Base-by-base conservation (phyloP, 106 monocot genomes). In the Acanthochlamys bracteata region DNA sequence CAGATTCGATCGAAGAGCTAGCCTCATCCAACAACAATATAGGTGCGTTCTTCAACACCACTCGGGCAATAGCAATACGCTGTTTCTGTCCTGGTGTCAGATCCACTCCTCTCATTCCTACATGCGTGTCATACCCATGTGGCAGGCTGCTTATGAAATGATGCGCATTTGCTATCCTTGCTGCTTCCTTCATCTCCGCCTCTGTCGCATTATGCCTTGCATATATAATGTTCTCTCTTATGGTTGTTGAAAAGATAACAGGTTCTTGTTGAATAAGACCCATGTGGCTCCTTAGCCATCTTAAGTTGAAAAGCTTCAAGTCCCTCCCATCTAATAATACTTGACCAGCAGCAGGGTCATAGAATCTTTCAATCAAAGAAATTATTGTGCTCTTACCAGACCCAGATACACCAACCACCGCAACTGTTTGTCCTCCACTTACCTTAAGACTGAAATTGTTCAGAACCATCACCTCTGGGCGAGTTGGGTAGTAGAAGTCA, bases 381-480 rank as follows among this genome's bases (percentile, higher is more conserved):
- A 99, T 99, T 27, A 99, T 92, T 8, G 98, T 99, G 85, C 98
- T 99, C 66, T 99, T 99, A 43, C 98, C 98, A 24, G 98, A 99
- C 57, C 98, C 98, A 27, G 86, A 92, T 10, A 99, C 92, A 45
- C 98, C 98, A 3, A 99, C 98, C 17, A 99, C 92, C 8, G 98
- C 98, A 26, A 99, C 64, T 42, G 92, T 99, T 70, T 92, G 91
- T 15, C 98, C 98, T 11, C 92, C 98, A 55, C 25, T 83, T 7
- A 99, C 81, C 75, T 89, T 92, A 26, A 99, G 88, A 71, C 84
- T 89, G 68, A 99, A 99, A 79, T 99, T 88, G 60, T 79, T 92
- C 41, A 99, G 71, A 11, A 99, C 75, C 75, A 83, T 81, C 25
- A 82, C 33, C 15, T 99, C 92, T 1, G 92, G 92, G 1, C 81